Conservation (phyloP, 2,329 filamentous ascomycete species). For the Pseudogymnoascus sp. region DNA sequence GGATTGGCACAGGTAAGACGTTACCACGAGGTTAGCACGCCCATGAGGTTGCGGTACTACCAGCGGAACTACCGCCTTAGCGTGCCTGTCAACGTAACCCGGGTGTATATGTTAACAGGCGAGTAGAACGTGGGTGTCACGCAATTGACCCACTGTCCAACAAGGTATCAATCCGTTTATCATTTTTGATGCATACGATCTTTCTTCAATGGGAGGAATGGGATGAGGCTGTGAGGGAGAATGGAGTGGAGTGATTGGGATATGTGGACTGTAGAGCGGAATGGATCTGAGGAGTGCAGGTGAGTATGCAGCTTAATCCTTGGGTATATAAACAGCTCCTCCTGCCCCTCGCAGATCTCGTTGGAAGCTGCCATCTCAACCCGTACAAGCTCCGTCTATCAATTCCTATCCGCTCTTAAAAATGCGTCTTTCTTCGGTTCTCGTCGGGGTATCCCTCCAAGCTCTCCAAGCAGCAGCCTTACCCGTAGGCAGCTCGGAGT, state of each 20-base stretch:
- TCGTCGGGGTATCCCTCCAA: slow-evolving; percentile 1
- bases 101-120: background rate
- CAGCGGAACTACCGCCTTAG: background rate
- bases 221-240: background rate
- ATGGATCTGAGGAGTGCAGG: background rate
- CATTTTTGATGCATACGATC: background rate
- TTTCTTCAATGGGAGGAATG: background rate
- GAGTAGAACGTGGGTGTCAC: background rate
- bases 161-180: background rate
- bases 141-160: background rate
- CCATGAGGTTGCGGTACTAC: background rate
- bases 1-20: background rate
- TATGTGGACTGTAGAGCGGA: background rate
- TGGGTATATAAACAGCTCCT: slow-evolving; percentile 2
- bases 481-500: background rate
- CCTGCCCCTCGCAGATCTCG: background rate
- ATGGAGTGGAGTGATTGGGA: background rate
- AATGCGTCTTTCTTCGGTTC: background rate
- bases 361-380: background rate
- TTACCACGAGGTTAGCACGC: background rate
- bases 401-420: background rate
- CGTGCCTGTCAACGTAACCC: background rate
- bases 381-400: background rate
- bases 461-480: background rate
- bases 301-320: background rate